Evolutionary conservation across 306 rosid species (phyloP).

Genomic region (Rosa multiflora): DNA sequence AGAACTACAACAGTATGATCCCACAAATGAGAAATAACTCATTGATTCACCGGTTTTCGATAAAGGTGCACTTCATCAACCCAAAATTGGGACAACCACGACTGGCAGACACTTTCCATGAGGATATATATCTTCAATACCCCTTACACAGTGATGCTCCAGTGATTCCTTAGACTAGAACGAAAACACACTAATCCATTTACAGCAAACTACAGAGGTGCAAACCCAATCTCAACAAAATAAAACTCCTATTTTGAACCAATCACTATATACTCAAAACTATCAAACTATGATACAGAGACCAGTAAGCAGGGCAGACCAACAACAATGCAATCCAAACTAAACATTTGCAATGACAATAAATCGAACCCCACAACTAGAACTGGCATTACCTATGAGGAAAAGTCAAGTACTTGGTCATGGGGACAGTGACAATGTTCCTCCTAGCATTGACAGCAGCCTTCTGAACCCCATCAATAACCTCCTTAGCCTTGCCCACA

Average conservation of each 20-base stretch:
- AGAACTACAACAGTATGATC: not conserved
- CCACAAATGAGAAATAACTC: not conserved
- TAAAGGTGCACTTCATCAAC: not conserved
- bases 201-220: not conserved
- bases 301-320: not conserved
- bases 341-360: not conserved
- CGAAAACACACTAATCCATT: not conserved
- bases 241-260: not conserved
- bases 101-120: not conserved
- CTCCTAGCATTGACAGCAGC: constrained; percentile 71
- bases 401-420: constrained; percentile 72
- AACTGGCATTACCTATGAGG: constrained; percentile 56
- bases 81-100: not conserved
- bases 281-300: not conserved
- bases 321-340: not conserved
- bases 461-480: constrained; percentile 66
- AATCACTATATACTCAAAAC: not conserved
- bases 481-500: constrained; percentile 79
- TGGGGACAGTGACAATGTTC: constrained; percentile 61
- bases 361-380: not conserved
- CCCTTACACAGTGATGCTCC: not conserved
- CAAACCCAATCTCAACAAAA: not conserved
- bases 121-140: not conserved
- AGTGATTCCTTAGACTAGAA: not conserved
- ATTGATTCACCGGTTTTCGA: not conserved